A percentile compares a stretch with the other conserved stretches of the same genome.
phyloP scores from a whole-genome alignment of 495 filamentous ascomycete genomes.

The Articulospora tetracladia region DNA sequence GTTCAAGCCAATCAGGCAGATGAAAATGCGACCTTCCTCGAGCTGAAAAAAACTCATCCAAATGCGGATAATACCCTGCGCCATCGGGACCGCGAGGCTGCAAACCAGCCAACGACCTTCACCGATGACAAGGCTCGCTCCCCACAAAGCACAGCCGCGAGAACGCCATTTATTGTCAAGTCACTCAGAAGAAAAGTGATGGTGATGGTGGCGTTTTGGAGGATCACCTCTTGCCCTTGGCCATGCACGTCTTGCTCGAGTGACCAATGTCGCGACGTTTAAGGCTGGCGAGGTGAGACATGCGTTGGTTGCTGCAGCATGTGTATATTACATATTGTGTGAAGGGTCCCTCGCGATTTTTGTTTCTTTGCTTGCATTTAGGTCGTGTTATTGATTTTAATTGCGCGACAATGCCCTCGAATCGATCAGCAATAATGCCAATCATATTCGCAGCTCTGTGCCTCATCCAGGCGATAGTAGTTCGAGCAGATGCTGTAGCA shows the following conservation, averaged over 20 bases:
- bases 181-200: neutral
- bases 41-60: neutral
- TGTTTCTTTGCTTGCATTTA: neutral
- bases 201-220: neutral
- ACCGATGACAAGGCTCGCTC: neutral
- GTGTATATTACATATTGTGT: neutral
- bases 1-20: too few relatives aligned
- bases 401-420: neutral
- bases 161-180: neutral
- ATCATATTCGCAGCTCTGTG: neutral
- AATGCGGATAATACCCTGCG: neutral
- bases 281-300: neutral
- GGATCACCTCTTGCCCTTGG: neutral
- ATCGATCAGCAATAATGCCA: neutral
- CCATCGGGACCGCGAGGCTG: neutral
- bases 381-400: neutral
- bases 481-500: neutral
- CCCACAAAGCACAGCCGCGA: neutral
- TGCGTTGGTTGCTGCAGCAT: neutral
- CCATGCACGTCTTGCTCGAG: neutral
- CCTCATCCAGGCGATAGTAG: neutral
- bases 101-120: neutral
- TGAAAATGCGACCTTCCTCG: neutral
- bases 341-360: too few relatives aligned
- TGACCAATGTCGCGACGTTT: neutral